These are phyloP conservation scores for Phytopythium vexans DNA, from an alignment of 352 stramenopile species.

Conservation along the genomic window DNA sequence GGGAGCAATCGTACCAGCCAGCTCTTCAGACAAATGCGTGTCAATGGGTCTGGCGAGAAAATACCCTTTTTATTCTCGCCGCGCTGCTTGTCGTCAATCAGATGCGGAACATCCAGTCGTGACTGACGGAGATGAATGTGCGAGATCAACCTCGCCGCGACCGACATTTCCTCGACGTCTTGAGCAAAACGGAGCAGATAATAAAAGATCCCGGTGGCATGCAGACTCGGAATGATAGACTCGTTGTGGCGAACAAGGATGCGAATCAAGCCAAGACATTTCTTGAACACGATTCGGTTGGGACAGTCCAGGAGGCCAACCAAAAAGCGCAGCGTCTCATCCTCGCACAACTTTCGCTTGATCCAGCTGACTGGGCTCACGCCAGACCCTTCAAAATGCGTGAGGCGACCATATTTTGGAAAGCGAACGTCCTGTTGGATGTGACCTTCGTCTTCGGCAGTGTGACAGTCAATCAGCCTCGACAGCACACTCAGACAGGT, in stretches of 20 bases:
- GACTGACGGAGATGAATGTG: constrained; percentile 84
- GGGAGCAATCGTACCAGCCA: constrained; percentile 82
- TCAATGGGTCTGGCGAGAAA: constrained; percentile 76
- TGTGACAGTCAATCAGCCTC: constrained; percentile 81
- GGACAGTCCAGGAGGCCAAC: constrained; percentile 77
- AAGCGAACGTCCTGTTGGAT: constrained; percentile 78
- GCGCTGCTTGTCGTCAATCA: constrained; percentile 71
- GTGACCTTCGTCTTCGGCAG: constrained; percentile 73
- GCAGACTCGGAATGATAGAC: constrained; percentile 76
- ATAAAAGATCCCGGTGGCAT: constrained; percentile 85
- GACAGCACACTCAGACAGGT: constrained; percentile 83
- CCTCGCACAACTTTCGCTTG: constrained; percentile 70
- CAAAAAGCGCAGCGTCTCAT: constrained; percentile 76
- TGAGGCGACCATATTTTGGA: constrained; percentile 74
- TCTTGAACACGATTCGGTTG: constrained; percentile 85
- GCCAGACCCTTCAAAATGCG: constrained; percentile 76
- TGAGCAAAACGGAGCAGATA: constrained; percentile 79
- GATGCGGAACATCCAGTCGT: constrained; percentile 49
- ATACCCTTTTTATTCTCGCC: constrained; percentile 80
- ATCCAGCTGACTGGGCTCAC: constrained; percentile 78
- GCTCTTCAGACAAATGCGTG: constrained; percentile 77
- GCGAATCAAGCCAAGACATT: constrained; percentile 75
- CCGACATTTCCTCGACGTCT: constrained; percentile 81
- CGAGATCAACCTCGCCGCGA: constrained; percentile 73
- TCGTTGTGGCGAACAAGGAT: constrained; percentile 84